Conservation (phyloP, 2,329 filamentous ascomycete species). For the Colletotrichum endophyticum region DNA sequence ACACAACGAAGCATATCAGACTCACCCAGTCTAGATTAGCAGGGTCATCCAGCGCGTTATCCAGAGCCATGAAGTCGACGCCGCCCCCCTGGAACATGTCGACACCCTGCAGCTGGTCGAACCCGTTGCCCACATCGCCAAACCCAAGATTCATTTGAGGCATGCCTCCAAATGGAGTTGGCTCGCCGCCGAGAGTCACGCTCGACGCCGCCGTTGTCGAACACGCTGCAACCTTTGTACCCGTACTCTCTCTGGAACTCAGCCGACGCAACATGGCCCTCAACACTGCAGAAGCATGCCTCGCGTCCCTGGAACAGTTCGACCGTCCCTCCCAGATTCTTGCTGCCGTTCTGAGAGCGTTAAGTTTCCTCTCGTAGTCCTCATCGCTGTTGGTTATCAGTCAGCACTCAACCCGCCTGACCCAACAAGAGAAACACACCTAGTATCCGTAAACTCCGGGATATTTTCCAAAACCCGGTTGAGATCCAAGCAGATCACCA, state of each 20-base stretch:
- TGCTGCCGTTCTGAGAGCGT: slow-evolving; percentile 43
- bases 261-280: slow-evolving; percentile 40
- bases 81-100: slow-evolving; percentile 28
- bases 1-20: neutral
- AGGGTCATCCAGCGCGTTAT: slow-evolving; percentile 37
- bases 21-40: slow-evolving; percentile 46
- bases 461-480: slow-evolving; percentile 17
- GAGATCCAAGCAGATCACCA: slow-evolving; percentile 62
- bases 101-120: neutral
- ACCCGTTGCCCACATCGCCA: neutral
- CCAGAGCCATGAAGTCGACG: slow-evolving; percentile 38
- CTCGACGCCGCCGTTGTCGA: neutral
- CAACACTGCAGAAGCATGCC: slow-evolving; percentile 46
- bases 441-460: slow-evolving; percentile 38
- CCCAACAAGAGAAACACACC: slow-evolving; percentile 26
- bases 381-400: slow-evolving; percentile 20
- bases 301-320: slow-evolving; percentile 43
- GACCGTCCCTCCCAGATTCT: slow-evolving; percentile 47
- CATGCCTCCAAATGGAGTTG: neutral
- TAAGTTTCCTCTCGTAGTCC: slow-evolving; percentile 38
- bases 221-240: neutral
- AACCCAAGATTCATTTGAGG: neutral
- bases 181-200: slow-evolving; percentile 18
- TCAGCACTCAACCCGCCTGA: slow-evolving; percentile 14
- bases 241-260: neutral